Evolutionary conservation across 805 yeast species (phyloP).

Genomic region (Tetrapisispora phaffii): DNA sequence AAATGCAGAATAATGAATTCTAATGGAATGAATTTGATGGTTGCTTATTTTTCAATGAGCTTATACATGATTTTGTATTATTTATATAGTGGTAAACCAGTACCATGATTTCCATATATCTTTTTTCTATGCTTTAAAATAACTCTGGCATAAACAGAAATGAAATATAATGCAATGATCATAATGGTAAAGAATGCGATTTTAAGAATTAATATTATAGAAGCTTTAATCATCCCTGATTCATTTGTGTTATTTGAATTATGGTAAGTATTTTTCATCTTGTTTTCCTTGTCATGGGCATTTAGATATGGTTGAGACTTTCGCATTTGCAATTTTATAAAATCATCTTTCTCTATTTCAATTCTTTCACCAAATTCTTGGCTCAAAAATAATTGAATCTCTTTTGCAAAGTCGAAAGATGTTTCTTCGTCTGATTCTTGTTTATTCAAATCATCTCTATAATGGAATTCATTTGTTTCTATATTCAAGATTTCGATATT

Average conservation of each 20-base stretch:
- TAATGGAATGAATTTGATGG: too few relatives aligned
- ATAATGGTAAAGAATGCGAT: not conserved
- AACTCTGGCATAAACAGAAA: slow-evolving; percentile 18
- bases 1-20: not conserved
- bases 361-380: slow-evolving; percentile 17
- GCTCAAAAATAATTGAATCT: slow-evolving; percentile 16
- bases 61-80: too few relatives aligned
- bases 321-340: slow-evolving; percentile 15
- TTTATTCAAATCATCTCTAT: slow-evolving; percentile 6
- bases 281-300: not conserved
- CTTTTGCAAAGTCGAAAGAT: slow-evolving; percentile 15
- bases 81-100: not conserved
- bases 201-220: not conserved
- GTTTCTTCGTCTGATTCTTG: slow-evolving; percentile 12
- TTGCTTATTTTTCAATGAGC: too few relatives aligned
- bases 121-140: slow-evolving; percentile 8
- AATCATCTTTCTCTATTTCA: slow-evolving; percentile 14
- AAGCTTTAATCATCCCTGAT: not conserved
- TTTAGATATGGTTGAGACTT: slow-evolving; percentile 14
- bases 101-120: not conserved
- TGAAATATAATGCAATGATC: slow-evolving; percentile 9
- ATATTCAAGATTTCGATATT: slow-evolving; percentile 55
- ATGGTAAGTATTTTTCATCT: not conserved
- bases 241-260: too few relatives aligned
- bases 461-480: slow-evolving; percentile 41